Evolutionary conservation across 192 early-diverging fungal species (phyloP), one percentile per base, ranked within the genome.

Genomic region (Coemansia sp.): DNA sequence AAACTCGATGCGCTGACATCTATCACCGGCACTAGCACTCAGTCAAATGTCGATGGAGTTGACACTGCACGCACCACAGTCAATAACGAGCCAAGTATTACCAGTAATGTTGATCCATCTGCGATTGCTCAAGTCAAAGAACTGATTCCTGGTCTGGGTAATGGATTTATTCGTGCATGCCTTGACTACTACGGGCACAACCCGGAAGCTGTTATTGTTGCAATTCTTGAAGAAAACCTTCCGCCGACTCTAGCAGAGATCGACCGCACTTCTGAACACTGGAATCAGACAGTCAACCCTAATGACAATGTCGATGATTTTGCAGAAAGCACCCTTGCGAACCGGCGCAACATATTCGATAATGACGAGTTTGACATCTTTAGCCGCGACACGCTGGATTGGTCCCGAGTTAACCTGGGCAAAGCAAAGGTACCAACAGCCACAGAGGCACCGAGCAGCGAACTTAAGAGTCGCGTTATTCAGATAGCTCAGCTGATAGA

Each of bases 331-430:
- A 59, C 85, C 12, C 73, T 95, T 12, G 59, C 71, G 6, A 67
- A 41, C 14, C 86, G 93, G 10, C 74, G 82, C 13, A 98, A 96
- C 62, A 80, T 96, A 27, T 94, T 91, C 75, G 94, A 98, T 71
- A 87, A 89, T 39, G 95, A 98, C 62, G 91, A 93, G 58, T 95
- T 96, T 74, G 94, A 98, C 57, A 83, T 96, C 8, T 92, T 96
- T 71, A 65, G 78, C 24, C 81, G 83, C 49, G 72, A 81, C 10
- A 70, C 66, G 4, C 67, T 92, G 9, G 85, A 92, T 62, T 64
- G 73, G 57, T 69, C 63, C 24, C 88, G 86, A 39, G 85, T 92
- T 19, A 80, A 82, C 43, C 71, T 79, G 39, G 91, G 92, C 53
- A 96, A 94, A 71, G 81, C 83, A 17, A 59, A 56, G 15, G 7